A percentile compares a stretch with the other conserved stretches of the same genome.
Evolutionary conservation across 805 yeast species (phyloP).

Genomic region (Metschnikowia chrysomelidarum): DNA sequence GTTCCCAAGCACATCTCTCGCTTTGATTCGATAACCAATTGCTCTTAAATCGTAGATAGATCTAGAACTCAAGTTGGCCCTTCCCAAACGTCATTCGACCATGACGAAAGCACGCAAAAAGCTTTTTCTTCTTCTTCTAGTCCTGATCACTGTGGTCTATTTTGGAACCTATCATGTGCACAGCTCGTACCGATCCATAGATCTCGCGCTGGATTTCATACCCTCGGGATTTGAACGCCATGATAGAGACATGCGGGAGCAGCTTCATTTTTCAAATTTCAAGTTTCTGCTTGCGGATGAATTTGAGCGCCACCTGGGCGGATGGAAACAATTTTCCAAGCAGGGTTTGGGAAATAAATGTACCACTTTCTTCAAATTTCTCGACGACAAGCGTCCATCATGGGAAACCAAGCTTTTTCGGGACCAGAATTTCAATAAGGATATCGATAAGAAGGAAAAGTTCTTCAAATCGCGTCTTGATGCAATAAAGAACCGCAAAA

Average conservation of each 20-base stretch:
- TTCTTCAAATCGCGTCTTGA: conserved; percentile 6
- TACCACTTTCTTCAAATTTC: conserved; percentile 9
- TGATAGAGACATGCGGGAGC: conserved; percentile 9
- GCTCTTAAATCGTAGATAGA: too few species aligned
- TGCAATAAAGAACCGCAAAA: conserved; percentile 5
- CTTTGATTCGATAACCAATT: too few species aligned
- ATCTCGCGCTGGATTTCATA: conserved; percentile 2
- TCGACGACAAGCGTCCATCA: conserved; percentile 12
- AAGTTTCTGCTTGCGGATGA: conserved; percentile 11
- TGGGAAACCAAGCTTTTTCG: conserved; percentile 12
- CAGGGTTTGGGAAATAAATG: conserved; percentile 13
- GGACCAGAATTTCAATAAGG: conserved; percentile 12
- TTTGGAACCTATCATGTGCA: conserved; percentile 7
- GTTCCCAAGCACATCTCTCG: too few species aligned
- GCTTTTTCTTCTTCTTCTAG: conserved; percentile 4
- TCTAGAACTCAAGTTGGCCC: too few species aligned
- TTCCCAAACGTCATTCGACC: too few species aligned
- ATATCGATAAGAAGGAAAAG: conserved; percentile 10
- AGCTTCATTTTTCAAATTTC: conserved; percentile 16
- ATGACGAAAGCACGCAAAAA: conserved; percentile 7
- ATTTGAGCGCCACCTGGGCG: conserved; percentile 9
- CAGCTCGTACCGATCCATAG: neutral
- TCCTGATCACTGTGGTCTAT: conserved; percentile 5
- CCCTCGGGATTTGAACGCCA: conserved; percentile 4
- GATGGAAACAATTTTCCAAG: conserved; percentile 14